Evolutionary conservation across 2,329 filamentous ascomycete genomes (phyloP), one percentile per base, ranked within the genome.

Genomic region (Grosmannia huntii): DNA sequence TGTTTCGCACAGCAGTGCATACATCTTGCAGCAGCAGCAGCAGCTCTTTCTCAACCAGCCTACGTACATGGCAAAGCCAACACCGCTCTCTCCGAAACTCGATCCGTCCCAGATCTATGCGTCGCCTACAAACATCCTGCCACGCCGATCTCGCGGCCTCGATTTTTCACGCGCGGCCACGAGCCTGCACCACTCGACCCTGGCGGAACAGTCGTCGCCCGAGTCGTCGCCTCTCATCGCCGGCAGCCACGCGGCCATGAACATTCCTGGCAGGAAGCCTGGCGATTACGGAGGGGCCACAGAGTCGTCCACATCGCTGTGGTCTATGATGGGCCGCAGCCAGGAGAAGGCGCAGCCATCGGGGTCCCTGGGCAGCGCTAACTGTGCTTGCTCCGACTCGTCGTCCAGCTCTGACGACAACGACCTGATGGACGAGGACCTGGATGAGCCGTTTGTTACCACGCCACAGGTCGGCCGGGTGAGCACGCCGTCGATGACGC

Each of bases 151-250:
- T 33, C 83, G 92, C 58, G 92, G 92, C 50, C 77, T 96, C 61
- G 92, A 97, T 72, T 97, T 96, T 71, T 92, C 92, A 48, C 82
- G 92, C 64, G 91, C 91, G 12, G 94, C 90, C 62, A 96, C 92
- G 12, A 95, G 91, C 68, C 78, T 99, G 25, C 94, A 97, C 72
- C 94, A 97, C 71, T 96, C 92, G 19, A 97, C 89, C 0, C 80
- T 97, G 10, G 91, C 92, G 58, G 89, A 96, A 65, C 83, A 86
- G 69, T 87, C 89, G 0, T 94, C 89, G 5, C 90, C 91, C 4
- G 90, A 95, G 69, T 94, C 90, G 0, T 96, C 91, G 0, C 94
- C 94, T 0, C 91, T 86, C 14, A 85, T 94, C 57, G 84, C 85
- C 9, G 27, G 57, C 19, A 33, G 50, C 46, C 57, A 31, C 6